Conservation (phyloP, 176 grass and related monocot species). For the Alloteropsis semialata region DNA sequence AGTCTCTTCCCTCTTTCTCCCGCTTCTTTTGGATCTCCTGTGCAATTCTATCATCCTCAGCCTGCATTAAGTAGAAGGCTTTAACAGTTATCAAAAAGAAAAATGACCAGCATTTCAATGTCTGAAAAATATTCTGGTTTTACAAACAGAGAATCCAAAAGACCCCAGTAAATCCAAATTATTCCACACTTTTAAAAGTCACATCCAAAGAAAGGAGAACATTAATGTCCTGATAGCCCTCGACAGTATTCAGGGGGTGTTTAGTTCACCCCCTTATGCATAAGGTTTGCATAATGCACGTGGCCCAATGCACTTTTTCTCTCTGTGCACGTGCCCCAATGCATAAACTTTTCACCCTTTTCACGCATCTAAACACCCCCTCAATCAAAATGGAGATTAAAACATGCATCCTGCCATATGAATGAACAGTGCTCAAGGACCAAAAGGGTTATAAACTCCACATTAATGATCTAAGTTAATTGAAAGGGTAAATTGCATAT, state of each 20-base stretch:
- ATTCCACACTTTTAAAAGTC: neutral
- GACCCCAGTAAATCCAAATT: neutral
- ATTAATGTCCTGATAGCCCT: neutral
- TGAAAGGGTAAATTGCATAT: neutral
- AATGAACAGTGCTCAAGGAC: neutral
- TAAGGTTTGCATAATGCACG: too few species aligned
- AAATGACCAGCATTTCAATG: neutral
- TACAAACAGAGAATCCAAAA: neutral
- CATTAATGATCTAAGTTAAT: neutral
- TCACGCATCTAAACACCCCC: too few species aligned
- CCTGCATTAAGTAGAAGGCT: slow-evolving; percentile 42
- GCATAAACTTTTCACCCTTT: too few species aligned
- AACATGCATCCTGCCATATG: neutral
- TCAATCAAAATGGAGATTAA: neutral
- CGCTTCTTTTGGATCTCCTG: slow-evolving; percentile 87
- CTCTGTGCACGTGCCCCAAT: too few species aligned
- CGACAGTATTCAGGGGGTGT: neutral
- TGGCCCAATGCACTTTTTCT: too few species aligned
- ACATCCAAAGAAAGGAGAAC: neutral
- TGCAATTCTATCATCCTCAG: slow-evolving; percentile 76
- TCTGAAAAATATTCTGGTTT: neutral
- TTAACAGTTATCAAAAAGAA: neutral
- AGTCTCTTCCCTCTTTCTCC: slow-evolving; percentile 78
- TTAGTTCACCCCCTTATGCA: too few species aligned
- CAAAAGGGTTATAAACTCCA: neutral